Evolutionary conservation across 805 yeast genomes (phyloP).

Genomic region (Wickerhamomyces subpelliculosus): DNA sequence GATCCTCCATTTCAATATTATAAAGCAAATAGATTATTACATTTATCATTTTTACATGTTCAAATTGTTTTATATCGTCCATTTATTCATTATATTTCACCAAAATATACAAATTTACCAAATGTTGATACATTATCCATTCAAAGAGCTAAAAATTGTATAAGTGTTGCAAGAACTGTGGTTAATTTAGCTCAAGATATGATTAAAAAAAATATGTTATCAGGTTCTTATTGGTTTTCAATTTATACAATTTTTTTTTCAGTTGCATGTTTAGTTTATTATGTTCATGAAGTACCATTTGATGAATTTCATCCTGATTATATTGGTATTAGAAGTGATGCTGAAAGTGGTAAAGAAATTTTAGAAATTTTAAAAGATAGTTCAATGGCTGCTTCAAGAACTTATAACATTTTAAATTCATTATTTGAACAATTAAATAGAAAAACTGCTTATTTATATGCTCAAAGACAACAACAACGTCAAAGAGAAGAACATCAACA

Average conservation of each 20-base stretch:
- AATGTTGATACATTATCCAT: conserved; percentile 52
- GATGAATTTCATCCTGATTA: conserved; percentile 46
- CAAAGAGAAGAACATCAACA: conserved; percentile 8
- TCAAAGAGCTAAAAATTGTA: conserved; percentile 74
- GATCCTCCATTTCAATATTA: conserved; percentile 58
- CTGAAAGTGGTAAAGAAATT: conserved; percentile 74
- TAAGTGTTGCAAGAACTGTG: conserved; percentile 75
- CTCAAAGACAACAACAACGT: conserved; percentile 15
- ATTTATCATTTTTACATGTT: conserved; percentile 66
- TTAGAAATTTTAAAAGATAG: conserved; percentile 64
- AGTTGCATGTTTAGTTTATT: conserved; percentile 78
- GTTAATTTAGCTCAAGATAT: conserved; percentile 76
- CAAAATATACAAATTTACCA: conserved; percentile 33
- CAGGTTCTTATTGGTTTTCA: conserved; percentile 89
- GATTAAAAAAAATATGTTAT: conserved; percentile 62
- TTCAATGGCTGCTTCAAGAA: conserved; percentile 72
- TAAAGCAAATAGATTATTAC: conserved; percentile 69
- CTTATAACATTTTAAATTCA: conserved; percentile 73
- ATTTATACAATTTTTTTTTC: conserved; percentile 85
- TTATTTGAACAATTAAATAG: conserved; percentile 73
- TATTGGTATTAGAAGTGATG: conserved; percentile 59
- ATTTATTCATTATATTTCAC: conserved; percentile 74
- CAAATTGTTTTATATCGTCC: conserved; percentile 82
- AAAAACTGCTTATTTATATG: conserved; percentile 48
- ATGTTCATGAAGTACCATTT: conserved; percentile 51